A percentile compares a stretch with the other conserved stretches of the same genome.
Conservation (phyloP, 495 filamentous ascomycete species). For the Daldinia decipiens region DNA sequence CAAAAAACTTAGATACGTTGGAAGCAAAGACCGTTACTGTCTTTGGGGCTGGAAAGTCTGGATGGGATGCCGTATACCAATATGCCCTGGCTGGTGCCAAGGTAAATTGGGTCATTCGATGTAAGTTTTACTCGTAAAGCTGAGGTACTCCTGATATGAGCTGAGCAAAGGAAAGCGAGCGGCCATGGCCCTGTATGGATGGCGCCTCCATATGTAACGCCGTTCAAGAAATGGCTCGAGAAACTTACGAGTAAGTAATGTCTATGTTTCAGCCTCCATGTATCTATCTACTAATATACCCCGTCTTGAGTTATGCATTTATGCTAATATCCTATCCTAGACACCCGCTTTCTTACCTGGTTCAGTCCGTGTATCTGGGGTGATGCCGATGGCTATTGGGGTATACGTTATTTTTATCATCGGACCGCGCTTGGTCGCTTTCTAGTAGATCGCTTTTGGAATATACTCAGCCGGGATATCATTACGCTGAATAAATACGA, state of each 20-base stretch:
- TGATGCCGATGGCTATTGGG: background rate
- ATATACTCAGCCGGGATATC: background rate
- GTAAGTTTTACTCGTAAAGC: background rate
- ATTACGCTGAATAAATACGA: background rate
- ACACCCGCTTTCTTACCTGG: background rate
- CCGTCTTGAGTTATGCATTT: background rate
- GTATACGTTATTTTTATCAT: background rate
- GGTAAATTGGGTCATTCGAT: constrained; percentile 78
- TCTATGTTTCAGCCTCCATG: background rate
- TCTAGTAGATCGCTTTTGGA: background rate
- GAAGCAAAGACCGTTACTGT: constrained; percentile 63
- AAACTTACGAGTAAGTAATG: background rate
- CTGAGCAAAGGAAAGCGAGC: background rate
- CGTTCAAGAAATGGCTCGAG: background rate
- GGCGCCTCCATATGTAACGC: background rate
- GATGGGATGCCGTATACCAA: constrained; percentile 78
- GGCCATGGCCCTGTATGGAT: background rate
- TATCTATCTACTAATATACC: background rate
- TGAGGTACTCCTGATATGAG: background rate
- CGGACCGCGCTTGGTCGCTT: background rate
- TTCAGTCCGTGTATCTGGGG: background rate
- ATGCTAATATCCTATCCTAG: background rate
- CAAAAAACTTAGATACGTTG: constrained; percentile 42
- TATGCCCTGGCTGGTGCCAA: constrained; percentile 70
- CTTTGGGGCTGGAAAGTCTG: constrained; percentile 78